Conservation (phyloP, 1,284 basidiomycete genomes). For the Cryptococcus sp. region DNA sequence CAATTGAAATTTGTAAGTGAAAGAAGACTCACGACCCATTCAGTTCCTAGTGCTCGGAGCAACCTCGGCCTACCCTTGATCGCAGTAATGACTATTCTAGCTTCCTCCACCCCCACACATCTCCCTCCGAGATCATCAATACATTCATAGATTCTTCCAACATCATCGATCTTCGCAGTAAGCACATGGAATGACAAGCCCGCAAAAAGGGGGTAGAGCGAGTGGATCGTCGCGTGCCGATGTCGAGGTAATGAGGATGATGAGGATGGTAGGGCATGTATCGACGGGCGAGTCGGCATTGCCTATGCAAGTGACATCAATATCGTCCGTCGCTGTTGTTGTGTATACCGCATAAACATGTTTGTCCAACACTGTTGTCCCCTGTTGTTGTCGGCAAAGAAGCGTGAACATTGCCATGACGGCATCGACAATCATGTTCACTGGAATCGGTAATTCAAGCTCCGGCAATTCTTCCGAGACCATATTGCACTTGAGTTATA, state of each 20-base stretch:
- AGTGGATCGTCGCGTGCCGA: conserved; percentile 2
- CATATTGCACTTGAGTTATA: not conserved
- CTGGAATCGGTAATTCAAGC: no score
- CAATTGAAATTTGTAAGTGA: no score
- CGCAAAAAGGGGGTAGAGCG: conserved; percentile 40
- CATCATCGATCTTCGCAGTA: conserved; percentile 50
- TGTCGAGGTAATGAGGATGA: conserved; percentile 21
- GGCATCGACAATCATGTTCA: no score
- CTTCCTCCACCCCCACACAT: conserved; percentile 26
- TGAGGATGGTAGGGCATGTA: conserved; percentile 19
- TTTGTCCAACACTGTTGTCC: no score
- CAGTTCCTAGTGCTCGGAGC: conserved; percentile 28
- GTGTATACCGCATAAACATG: no score
- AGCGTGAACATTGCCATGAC: no score
- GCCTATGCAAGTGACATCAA: not conserved
- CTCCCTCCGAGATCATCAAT: conserved; percentile 48
- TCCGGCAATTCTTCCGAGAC: no score
- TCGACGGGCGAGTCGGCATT: conserved; percentile 27
- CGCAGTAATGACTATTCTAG: conserved; percentile 39
- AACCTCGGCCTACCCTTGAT: conserved; percentile 44
- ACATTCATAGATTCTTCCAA: conserved; percentile 47
- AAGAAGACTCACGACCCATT: conserved; percentile 27
- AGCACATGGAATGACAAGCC: conserved; percentile 45
- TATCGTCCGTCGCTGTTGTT: no score
- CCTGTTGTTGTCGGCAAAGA: no score